Evolutionary conservation across 83 land plant species (phyloP).

Genomic region (Isoetes engelmannii): DNA sequence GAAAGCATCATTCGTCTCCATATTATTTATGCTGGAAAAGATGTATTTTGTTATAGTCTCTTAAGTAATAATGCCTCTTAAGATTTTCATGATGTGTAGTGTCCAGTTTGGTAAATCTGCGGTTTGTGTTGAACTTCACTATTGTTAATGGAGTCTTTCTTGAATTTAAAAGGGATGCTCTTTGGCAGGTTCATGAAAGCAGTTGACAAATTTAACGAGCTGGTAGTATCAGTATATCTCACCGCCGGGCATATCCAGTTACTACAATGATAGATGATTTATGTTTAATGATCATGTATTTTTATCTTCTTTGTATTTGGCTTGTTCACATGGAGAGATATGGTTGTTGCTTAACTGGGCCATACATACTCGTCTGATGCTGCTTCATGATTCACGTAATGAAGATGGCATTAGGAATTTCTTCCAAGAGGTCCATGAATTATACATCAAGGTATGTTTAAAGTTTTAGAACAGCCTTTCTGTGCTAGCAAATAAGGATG

Average conservation of each 20-base stretch:
- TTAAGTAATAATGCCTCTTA: no score
- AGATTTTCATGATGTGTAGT: no score
- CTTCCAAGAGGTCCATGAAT: constrained; percentile 97
- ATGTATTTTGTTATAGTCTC: no score
- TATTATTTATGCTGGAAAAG: no score
- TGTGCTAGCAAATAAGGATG: not conserved
- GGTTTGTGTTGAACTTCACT: no score
- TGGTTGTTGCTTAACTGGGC: constrained; percentile 15
- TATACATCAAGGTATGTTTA: constrained; percentile 76
- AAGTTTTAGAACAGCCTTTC: not conserved
- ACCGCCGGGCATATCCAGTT: constrained; percentile 98
- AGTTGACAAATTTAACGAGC: constrained; percentile 86
- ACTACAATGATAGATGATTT: not conserved
- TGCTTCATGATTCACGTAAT: constrained; percentile 92
- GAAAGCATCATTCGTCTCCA: no score
- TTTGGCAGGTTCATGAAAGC: constrained; percentile 74
- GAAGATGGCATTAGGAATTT: constrained; percentile 98
- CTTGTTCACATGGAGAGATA: no score
- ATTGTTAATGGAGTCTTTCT: no score
- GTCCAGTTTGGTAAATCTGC: no score
- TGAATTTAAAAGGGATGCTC: not conserved
- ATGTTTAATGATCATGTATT: not conserved
- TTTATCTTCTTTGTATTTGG: no score
- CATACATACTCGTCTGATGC: constrained; percentile 83
- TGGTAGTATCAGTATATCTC: constrained; percentile 88